These are phyloP conservation scores for Coemansia javaensis DNA, from an alignment of 192 early-diverging fungal genomes.

Conservation along the genomic window DNA sequence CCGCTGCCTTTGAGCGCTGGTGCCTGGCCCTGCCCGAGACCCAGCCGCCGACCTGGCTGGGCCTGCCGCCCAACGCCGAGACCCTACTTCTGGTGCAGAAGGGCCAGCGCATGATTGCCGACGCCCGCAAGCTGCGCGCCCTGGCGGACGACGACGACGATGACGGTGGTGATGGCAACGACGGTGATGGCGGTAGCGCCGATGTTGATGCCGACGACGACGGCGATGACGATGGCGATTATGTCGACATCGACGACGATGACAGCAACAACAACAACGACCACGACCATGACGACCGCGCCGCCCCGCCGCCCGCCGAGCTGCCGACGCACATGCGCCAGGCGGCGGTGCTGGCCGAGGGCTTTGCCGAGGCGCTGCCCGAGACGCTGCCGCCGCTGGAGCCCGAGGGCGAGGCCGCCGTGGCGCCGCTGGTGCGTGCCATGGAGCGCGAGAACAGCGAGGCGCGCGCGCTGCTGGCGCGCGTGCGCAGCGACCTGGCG, in stretches of 20 bases:
- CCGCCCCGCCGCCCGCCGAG: conserved; percentile 52
- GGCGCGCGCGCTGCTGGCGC: conserved; percentile 54
- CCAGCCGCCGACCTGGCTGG: conserved; percentile 96
- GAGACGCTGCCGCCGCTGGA: conserved; percentile 3
- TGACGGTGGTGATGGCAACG: not conserved
- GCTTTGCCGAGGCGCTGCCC: conserved; percentile 61
- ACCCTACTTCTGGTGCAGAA: conserved; percentile 78
- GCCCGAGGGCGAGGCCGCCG: not conserved
- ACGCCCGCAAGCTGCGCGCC: conserved; percentile 79
- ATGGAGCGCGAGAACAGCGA: conserved; percentile 76
- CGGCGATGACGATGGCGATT: not conserved
- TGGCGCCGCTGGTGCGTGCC: conserved; percentile 73
- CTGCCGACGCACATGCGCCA: conserved; percentile 71
- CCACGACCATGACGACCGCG: not conserved
- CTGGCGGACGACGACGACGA: conserved; percentile 79
- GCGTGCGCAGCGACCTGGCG: conserved; percentile 62
- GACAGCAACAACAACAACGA: not conserved
- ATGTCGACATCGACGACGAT: not conserved
- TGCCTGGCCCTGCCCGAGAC: conserved; percentile 78
- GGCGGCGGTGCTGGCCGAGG: conserved; percentile 48
- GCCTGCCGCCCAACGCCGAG: conserved; percentile 91
- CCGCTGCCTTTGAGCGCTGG: conserved; percentile 88
- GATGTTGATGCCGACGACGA: not conserved
- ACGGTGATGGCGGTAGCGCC: not conserved
- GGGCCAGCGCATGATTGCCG: conserved; percentile 73